Evolutionary conservation across 2,329 filamentous ascomycete species (phyloP).

Genomic region (Colletotrichum musicola): DNA sequence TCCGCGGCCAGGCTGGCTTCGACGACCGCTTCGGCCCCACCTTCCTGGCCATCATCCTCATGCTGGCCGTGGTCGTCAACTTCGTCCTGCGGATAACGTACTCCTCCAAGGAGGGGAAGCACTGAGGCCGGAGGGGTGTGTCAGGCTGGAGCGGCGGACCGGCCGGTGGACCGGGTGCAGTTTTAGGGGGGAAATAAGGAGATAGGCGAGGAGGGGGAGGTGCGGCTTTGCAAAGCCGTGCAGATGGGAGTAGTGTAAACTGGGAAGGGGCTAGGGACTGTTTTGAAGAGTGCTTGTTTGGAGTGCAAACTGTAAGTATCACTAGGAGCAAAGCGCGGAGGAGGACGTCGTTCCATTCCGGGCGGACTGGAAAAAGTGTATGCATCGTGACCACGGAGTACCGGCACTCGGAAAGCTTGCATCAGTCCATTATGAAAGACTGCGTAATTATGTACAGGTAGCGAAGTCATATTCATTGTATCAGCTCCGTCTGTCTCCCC

Average conservation of each 20-base stretch:
- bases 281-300: neutral
- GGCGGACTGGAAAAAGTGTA: slow-evolving; percentile 8
- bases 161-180: neutral
- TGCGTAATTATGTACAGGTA: slow-evolving; percentile 14
- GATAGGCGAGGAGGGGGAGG: too few relatives aligned
- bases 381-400: slow-evolving; percentile 21
- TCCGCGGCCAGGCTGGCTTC: slow-evolving; percentile 93
- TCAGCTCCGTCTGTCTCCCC: neutral
- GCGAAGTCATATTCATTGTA: slow-evolving; percentile 5
- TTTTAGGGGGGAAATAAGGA: too few relatives aligned
- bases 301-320: neutral
- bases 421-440: slow-evolving; percentile 5
- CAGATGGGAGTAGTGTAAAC: too few relatives aligned
- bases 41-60: slow-evolving; percentile 85
- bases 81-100: slow-evolving; percentile 84
- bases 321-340: neutral
- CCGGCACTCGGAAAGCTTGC: neutral
- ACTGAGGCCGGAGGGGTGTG: slow-evolving; percentile 33
- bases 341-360: neutral
- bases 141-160: neutral
- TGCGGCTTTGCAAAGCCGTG: too few relatives aligned
- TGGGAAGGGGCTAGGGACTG: too few relatives aligned
- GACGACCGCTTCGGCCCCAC: slow-evolving; percentile 97
- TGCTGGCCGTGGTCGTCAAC: slow-evolving; percentile 94
- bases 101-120: slow-evolving; percentile 49